Evolutionary conservation across 1,139 yeast species (phyloP), one percentile per base, ranked within the genome.

Genomic region (Martiniozyma asiatica): DNA sequence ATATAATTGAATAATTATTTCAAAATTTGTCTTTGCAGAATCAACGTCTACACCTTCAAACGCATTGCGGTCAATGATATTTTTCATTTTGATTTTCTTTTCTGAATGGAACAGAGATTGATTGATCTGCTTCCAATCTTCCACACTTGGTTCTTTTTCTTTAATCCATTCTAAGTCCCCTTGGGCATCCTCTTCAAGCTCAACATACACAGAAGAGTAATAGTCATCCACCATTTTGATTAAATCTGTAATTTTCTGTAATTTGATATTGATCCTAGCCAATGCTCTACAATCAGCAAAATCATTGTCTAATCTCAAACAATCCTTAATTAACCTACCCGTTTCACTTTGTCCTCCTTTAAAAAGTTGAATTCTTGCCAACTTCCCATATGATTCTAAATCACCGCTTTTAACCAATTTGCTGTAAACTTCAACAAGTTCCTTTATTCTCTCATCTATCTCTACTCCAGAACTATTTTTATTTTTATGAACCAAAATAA

Each of bases 281-380:
- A 59, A 44, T 16, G 47, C 51, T 19, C 73, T 70, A 51, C 92
- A 79, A 5, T 47, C 50, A 26, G 58, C 56, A 40, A 61, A 64
- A 34, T 79, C 94, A 44, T 80, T 78, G 49, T 82, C 81, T 28
- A 66, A 67, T 40, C 77, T 68, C 31, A 81, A 57, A 48, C 94
- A 81, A 26, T 51, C 50, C 10, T 53, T 47, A 22, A 68, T 40
- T 4, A 12, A 5, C 13, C 24, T 20, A 14, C 29, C 18, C 12
- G 14, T 16, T 16, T 22, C 29, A 13, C 30, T 33, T 9, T 8
- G 23, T 8, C 12, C 29, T 14, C 9, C 25, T 8, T 30, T 52
- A 31, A 51, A 49, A 19, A 45, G 27, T 11, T 42, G 40, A 12
- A 53, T 29, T 30, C 45, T 40, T 23, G 41, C 44, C 11, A 50